Conservation (phyloP, 129 eudicot species). For the Ambrosia trifida region DNA sequence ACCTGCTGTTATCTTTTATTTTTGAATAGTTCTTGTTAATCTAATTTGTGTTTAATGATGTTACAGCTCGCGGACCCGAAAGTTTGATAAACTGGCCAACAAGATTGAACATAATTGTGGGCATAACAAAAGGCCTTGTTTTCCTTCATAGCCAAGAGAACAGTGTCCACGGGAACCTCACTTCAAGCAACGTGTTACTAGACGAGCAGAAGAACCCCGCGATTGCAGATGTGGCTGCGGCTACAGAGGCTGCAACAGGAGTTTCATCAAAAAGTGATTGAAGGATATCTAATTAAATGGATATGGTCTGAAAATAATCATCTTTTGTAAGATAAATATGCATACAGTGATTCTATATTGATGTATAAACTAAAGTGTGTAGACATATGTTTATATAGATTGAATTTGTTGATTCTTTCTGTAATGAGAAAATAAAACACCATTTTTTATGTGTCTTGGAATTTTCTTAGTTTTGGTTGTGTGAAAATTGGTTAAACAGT, state of each 20-base stretch:
- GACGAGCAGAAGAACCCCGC: conserved; percentile 61
- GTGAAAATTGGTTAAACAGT: too few species aligned
- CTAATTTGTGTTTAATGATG: background rate
- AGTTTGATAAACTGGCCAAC: conserved; percentile 70
- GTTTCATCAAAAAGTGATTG: conserved; percentile 38
- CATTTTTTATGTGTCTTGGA: background rate
- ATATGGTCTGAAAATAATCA: background rate
- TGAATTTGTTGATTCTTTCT: conserved; percentile 33
- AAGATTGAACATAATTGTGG: conserved; percentile 71
- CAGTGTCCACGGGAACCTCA: conserved; percentile 70
- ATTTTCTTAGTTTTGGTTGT: too few species aligned
- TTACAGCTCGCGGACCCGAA: conserved; percentile 86
- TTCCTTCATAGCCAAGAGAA: conserved; percentile 65
- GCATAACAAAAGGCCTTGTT: conserved; percentile 71
- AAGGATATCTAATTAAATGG: background rate
- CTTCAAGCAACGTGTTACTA: conserved; percentile 67
- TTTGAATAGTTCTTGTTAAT: background rate
- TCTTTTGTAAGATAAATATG: conserved; percentile 23
- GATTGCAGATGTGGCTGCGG: conserved; percentile 65
- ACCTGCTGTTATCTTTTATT: background rate
- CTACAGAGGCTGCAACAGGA: conserved; percentile 16
- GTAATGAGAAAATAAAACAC: conserved; percentile 25
- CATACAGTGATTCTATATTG: background rate
- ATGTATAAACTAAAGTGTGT: conserved; percentile 22
- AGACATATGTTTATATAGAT: background rate